Base-by-base conservation (phyloP, 192 early-diverging fungal species). In the Umbelopsis vinacea region DNA sequence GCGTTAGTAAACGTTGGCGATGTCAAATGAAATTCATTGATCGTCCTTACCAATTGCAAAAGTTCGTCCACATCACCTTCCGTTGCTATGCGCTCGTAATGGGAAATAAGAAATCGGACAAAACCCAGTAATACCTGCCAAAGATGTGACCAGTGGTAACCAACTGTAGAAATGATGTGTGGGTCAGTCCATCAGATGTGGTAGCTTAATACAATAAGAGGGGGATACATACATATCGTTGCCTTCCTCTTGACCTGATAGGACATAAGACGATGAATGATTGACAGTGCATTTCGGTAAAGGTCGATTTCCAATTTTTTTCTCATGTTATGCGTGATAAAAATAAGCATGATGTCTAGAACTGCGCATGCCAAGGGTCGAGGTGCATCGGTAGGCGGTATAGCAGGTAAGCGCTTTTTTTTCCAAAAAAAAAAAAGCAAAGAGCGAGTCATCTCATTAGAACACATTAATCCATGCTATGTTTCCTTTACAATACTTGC, bases 61-160 rank as follows among this genome's bases (percentile, higher is more conserved):
- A 84, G 67, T n/a, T 79, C 70, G 37, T 76, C 63, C 26, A 82
- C 72, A 6, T 77, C 77, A 15, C 68, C 54, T 0, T 70, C 52
- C 4, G 69, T 10, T 47, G 82, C 33, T 26, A 88, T 71, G 1
- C 68, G 46, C 15, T 86, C 81, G 12, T 69, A 52, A 38, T 86
- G 77, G 8, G 79, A 63, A 6, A 75, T 70, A 17, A 81, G 76
- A 35, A 86, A 88, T 67, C 83, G 81, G 0, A 81, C 69, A 3
- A 88, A 68, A 0, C 82, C 75, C n/a, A 81, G 74, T 4, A 88
- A 52, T 0, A 82, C 76, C 35, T 81, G 81, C 86, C 86, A 88
- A 69, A 88, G 63, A 66, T 85, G 80, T 11, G 70, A 53, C 86
- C 86, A 88, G 48, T 88, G 85, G 68, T 88, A 88, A 22, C 76